Base-by-base conservation (phyloP, 257 asterid genomes). In the Nicotiana noctiflora region DNA sequence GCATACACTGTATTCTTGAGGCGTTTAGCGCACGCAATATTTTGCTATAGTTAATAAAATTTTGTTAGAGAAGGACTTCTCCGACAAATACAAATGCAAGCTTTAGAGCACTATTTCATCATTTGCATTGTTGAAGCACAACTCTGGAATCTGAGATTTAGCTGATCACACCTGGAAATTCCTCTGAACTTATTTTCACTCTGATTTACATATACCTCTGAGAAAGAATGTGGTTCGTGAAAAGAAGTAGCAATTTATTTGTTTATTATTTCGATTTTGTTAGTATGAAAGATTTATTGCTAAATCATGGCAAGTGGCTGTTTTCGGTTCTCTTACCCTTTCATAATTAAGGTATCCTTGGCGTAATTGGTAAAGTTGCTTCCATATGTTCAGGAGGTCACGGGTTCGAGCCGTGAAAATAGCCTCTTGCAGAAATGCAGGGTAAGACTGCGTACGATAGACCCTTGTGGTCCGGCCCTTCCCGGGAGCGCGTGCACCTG, bases 21-120 rank as follows among this genome's bases (percentile, higher is more conserved):
- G 79, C 51, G 44, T 74, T 49, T 74, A 74, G 9, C 49, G 79
- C 79, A 49, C 23, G 2, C 31, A 74, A 74, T 74, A 74, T 74
- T 49, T 14, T 49, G 61, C 79, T 74, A 74, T 2, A 49, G 15
- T 21, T 49, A 49, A 74, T 49, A 31, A 49, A 74, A 15, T 49
- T 72, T 29, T 72, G 25, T 49, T 74, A 23, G 44, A 74, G 34
- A 23, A 23, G 49, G 44, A 74, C 21, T 74, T 74, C 61, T 74
- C 79, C 14, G 79, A 74, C 44, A 25, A 55, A 74, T 23, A 49
- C 44, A 74, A 49, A 49, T 74, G 60, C 61, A 21, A 70, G 77
- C 77, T 70, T 70, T 44, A 70, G 59, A 74, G 8, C 79, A 74
- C 44, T 74, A 4, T 0, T 70, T 23, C 79, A 14, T 6, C 51